phyloP scores from a whole-genome alignment of 441 rosid genomes.

The Adansonia madagascariensis region DNA sequence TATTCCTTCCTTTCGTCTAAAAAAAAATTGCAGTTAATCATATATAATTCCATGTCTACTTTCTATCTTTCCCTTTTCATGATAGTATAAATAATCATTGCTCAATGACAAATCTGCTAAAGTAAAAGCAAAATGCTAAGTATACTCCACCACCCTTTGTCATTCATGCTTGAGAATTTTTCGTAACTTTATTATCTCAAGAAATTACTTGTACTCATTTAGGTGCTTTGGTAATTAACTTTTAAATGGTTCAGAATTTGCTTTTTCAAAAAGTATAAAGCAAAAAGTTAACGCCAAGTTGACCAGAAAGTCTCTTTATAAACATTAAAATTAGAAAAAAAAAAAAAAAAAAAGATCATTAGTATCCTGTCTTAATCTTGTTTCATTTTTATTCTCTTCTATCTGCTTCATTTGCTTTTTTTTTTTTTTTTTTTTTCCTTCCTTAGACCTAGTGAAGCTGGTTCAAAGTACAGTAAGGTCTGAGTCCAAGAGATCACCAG shows the following conservation, averaged over 20 bases:
- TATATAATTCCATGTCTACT: background rate
- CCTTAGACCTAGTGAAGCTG: slow-evolving; percentile 58
- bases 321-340: background rate
- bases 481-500: slow-evolving; percentile 39
- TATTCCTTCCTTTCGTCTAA: background rate
- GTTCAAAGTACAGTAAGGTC: slow-evolving; percentile 50
- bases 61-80: background rate
- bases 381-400: slow-evolving; percentile 1
- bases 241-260: background rate
- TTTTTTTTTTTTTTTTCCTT: background rate
- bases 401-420: background rate
- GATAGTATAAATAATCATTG: background rate
- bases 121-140: background rate
- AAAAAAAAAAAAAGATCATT: background rate
- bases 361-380: background rate
- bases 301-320: background rate
- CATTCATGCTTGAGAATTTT: background rate
- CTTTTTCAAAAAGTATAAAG: background rate
- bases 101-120: slow-evolving; percentile 20
- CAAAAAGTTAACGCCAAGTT: slow-evolving; percentile 2
- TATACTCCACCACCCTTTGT: background rate
- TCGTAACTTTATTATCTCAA: background rate
- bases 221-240: background rate
- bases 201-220: background rate
- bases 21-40: background rate